phyloP scores from a whole-genome alignment of 2,329 filamentous ascomycete genomes.

The Exophiala aquamarina region DNA sequence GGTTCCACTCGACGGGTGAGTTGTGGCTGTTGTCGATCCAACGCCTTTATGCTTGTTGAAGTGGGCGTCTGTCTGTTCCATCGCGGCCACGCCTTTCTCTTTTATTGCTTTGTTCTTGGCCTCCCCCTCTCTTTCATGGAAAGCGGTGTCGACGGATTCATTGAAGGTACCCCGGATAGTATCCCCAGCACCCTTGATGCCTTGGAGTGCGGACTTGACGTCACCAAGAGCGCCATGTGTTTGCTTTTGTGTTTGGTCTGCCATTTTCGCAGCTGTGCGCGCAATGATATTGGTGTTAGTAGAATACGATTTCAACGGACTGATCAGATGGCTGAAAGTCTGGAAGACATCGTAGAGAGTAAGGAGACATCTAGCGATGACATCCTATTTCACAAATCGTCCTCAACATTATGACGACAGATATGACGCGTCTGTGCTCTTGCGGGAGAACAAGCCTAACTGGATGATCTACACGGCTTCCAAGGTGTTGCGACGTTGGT shows the following conservation, averaged over 20 bases:
- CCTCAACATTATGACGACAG: no score
- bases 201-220: slow-evolving; percentile 18
- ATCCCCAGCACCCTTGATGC: slow-evolving; percentile 21
- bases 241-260: slow-evolving; percentile 17
- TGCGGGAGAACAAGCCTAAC: no score
- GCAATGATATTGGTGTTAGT: no score
- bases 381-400: no score
- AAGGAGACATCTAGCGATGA: no score
- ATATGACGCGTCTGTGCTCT: no score
- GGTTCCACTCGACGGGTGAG: no score
- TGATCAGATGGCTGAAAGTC: not conserved
- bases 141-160: slow-evolving; percentile 18
- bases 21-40: not conserved
- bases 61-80: slow-evolving; percentile 12
- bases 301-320: no score
- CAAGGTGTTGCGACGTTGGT: no score
- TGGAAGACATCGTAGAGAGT: no score
- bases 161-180: slow-evolving; percentile 22
- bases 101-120: slow-evolving; percentile 16
- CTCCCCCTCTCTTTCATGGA: slow-evolving; percentile 18
- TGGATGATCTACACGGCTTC: no score
- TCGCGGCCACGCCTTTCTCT: slow-evolving; percentile 18
- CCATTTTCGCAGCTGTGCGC: slow-evolving; percentile 8
- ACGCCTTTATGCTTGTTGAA: not conserved
- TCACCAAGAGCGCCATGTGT: slow-evolving; percentile 11